These are phyloP conservation scores for Ogataea saltuana DNA, from an alignment of 805 yeast species.

Conservation along the genomic window DNA sequence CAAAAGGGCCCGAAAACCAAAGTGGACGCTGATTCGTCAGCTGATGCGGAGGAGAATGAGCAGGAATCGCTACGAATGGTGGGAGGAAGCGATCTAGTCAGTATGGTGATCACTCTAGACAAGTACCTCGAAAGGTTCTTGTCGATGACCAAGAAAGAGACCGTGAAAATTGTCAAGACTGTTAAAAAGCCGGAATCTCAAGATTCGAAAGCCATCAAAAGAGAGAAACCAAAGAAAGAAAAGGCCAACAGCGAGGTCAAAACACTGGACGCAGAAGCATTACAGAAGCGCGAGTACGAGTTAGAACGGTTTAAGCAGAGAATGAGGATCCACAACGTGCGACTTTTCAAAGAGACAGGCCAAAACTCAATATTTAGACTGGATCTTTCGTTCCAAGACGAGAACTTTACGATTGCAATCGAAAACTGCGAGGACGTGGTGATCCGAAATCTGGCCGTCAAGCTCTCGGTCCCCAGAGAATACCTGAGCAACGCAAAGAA, in stretches of 20 bases:
- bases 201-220: constrained; percentile 7
- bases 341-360: constrained; percentile 31
- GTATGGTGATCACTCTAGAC: constrained; percentile 57
- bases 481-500: constrained; percentile 32
- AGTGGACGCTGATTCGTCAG: constrained; percentile 15
- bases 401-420: constrained; percentile 33
- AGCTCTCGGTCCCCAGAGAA: constrained; percentile 35
- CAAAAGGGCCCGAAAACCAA: constrained; percentile 5
- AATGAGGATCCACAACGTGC: constrained; percentile 21
- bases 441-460: constrained; percentile 31
- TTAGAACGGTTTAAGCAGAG: constrained; percentile 32
- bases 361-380: constrained; percentile 33
- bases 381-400: constrained; percentile 28
- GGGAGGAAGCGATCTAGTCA: constrained; percentile 52
- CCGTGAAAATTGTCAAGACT: constrained; percentile 56
- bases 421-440: constrained; percentile 31
- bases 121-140: constrained; percentile 58
- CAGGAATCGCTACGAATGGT: constrained; percentile 35
- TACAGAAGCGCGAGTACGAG: constrained; percentile 24
- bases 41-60: constrained; percentile 12
- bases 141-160: constrained; percentile 57
- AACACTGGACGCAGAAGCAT: constrained; percentile 6
- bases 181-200: constrained; percentile 18
- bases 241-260: constrained; percentile 6
- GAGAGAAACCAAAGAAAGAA: constrained; percentile 8